A percentile compares a stretch with the other conserved stretches of the same genome.
Evolutionary conservation across 2,329 filamentous ascomycete genomes (phyloP).

Genomic region (Iodosphaeria phyllophila): DNA sequence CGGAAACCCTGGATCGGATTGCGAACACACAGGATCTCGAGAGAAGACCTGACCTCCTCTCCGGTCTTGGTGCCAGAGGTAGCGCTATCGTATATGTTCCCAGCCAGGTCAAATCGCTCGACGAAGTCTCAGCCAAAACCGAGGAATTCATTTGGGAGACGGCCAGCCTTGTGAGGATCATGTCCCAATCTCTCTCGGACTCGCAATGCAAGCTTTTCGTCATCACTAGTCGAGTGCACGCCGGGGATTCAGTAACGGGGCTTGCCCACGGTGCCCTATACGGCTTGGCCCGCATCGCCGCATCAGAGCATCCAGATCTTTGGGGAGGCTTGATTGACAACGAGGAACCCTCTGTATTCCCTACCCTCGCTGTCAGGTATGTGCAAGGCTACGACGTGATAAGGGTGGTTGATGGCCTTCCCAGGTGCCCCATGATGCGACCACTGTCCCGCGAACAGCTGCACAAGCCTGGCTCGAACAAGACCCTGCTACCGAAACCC

Average conservation of each 20-base stretch:
- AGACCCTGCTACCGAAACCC: slow-evolving; percentile 7
- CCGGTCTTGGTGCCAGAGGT: neutral
- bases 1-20: too few relatives aligned
- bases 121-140: slow-evolving; percentile 2
- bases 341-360: slow-evolving; percentile 11
- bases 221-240: slow-evolving; percentile 10
- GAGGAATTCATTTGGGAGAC: slow-evolving; percentile 4
- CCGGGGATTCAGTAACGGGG: slow-evolving; percentile 9
- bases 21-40: too few relatives aligned
- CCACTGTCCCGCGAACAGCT: slow-evolving; percentile 1
- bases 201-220: slow-evolving; percentile 7
- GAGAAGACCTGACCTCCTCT: neutral
- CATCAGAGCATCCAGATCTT: slow-evolving; percentile 17
- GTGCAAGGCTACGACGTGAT: slow-evolving; percentile 17
- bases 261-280: slow-evolving; percentile 16
- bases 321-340: slow-evolving; percentile 17
- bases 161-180: slow-evolving; percentile 2
- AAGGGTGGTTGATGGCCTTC: slow-evolving; percentile 18
- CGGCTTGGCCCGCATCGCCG: slow-evolving; percentile 18
- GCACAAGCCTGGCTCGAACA: neutral
- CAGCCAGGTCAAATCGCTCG: slow-evolving; percentile 2
- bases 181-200: neutral
- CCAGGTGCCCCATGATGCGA: slow-evolving; percentile 9
- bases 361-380: slow-evolving; percentile 17
- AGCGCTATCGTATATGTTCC: slow-evolving; percentile 7